Conservation (phyloP, 2,329 filamentous ascomycete species). For the Penicillium corylophilum region DNA sequence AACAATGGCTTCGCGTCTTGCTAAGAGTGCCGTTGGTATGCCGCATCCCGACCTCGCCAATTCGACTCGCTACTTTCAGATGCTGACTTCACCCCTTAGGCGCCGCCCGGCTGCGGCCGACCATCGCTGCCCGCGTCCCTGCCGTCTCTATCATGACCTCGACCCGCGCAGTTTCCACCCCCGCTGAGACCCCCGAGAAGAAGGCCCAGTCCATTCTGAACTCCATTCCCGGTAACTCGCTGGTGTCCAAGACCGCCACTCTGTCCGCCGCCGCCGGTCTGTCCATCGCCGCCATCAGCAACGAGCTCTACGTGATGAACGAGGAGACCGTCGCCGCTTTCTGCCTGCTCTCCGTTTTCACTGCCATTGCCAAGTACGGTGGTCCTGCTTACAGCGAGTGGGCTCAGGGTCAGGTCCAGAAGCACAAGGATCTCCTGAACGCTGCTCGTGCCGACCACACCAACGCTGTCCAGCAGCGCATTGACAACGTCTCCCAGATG, state of each 20-base stretch:
- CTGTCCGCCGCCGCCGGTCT: slow-evolving; percentile 89
- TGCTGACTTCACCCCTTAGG: slow-evolving; percentile 55
- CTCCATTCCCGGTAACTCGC: slow-evolving; percentile 83
- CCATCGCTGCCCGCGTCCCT: slow-evolving; percentile 73
- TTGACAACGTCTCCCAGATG: slow-evolving; percentile 93
- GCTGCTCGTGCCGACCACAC: slow-evolving; percentile 92
- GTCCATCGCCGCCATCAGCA: slow-evolving; percentile 93
- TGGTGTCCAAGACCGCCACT: slow-evolving; percentile 94
- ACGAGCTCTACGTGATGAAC: slow-evolving; percentile 99
- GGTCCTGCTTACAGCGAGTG: slow-evolving; percentile 90
- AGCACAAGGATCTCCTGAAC: slow-evolving; percentile 95
- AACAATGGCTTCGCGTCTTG: slow-evolving; percentile 97
- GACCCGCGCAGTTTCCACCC: slow-evolving; percentile 72
- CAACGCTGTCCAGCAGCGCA: slow-evolving; percentile 89
- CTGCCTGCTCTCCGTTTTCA: slow-evolving; percentile 91
- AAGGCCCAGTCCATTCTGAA: slow-evolving; percentile 97
- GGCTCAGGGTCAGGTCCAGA: slow-evolving; percentile 83
- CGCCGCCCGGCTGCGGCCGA: slow-evolving; percentile 85
- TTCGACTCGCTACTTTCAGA: slow-evolving; percentile 21
- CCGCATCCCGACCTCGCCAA: slow-evolving; percentile 35
- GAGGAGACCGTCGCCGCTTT: slow-evolving; percentile 96
- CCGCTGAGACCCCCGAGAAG: slow-evolving; percentile 86
- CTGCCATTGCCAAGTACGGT: slow-evolving; percentile 85
- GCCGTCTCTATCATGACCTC: slow-evolving; percentile 68
- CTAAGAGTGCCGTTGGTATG: slow-evolving; percentile 92